These are phyloP conservation scores for Cryptosporidium xiaoi DNA, from an alignment of 169 alveolate genomes.

Conservation along the genomic window DNA sequence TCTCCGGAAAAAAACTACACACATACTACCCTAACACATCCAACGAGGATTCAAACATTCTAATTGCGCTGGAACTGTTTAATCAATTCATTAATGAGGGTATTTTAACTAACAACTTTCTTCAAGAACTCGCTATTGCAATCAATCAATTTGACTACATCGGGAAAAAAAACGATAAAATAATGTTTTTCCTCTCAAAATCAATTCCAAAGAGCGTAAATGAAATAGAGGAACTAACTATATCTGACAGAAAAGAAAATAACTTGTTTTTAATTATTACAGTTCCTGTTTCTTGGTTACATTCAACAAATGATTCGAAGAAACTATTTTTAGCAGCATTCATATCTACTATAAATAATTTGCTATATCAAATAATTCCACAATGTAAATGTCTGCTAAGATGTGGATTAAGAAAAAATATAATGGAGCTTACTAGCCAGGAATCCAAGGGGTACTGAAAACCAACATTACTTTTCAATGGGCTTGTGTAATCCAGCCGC, in stretches of 20 bases:
- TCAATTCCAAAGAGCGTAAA: slow-evolving; percentile 20
- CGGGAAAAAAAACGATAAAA: neutral
- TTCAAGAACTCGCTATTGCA: slow-evolving; percentile 51
- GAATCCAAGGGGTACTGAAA: slow-evolving; percentile 46
- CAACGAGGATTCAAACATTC: neutral
- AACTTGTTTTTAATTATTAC: slow-evolving; percentile 13
- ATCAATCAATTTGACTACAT: slow-evolving; percentile 10
- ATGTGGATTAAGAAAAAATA: slow-evolving; percentile 57
- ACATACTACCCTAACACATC: slow-evolving; percentile 37
- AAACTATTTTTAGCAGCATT: slow-evolving; percentile 32
- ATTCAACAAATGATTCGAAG: slow-evolving; percentile 22
- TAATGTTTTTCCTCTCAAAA: slow-evolving; percentile 20
- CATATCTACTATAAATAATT: slow-evolving; percentile 11
- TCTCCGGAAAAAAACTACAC: slow-evolving; percentile 8
- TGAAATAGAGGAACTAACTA: neutral
- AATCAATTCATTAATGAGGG: neutral
- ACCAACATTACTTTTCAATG: too few relatives aligned
- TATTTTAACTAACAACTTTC: slow-evolving; percentile 20
- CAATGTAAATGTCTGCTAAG: slow-evolving; percentile 56
- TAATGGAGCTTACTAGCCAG: slow-evolving; percentile 38
- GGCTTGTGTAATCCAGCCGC: too few relatives aligned
- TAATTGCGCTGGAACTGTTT: slow-evolving; percentile 23
- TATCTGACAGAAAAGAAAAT: neutral
- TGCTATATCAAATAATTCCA: slow-evolving; percentile 21
- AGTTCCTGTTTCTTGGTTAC: slow-evolving; percentile 51